phyloP scores from a whole-genome alignment of 2,329 filamentous ascomycete genomes.

The Arachnomyces sp. region DNA sequence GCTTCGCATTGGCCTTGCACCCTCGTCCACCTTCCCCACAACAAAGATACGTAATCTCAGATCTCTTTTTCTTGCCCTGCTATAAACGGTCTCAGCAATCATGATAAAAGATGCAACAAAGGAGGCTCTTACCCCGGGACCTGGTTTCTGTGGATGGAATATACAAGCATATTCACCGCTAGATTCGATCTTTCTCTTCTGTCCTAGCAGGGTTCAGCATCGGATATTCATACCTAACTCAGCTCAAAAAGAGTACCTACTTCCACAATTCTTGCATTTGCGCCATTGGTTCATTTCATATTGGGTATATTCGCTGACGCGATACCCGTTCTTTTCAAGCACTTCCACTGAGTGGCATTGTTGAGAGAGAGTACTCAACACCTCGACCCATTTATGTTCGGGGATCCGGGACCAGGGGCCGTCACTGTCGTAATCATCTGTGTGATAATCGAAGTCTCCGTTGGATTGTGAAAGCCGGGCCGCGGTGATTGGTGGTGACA shows the following conservation, averaged over 20 bases:
- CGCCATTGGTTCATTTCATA: constrained; percentile 5
- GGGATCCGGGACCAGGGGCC: no score
- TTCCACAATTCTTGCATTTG: constrained; percentile 5
- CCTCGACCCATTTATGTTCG: no score
- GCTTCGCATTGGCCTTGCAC: constrained; percentile 1
- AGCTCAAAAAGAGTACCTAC: constrained; percentile 1
- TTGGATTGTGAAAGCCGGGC: neutral
- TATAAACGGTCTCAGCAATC: neutral
- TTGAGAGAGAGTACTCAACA: neutral
- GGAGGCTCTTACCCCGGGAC: neutral
- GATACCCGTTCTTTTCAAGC: constrained; percentile 3
- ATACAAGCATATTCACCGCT: neutral
- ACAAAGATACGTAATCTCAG: constrained; percentile 3
- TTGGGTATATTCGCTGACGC: neutral
- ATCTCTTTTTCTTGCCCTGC: neutral
- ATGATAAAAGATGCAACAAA: neutral
- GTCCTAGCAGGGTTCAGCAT: neutral
- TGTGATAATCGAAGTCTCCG: neutral
- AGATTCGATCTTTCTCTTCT: neutral
- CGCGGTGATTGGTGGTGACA: neutral
- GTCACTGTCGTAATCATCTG: no score
- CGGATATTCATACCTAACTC: neutral
- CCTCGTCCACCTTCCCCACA: constrained; percentile 6
- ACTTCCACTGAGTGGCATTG: constrained; percentile 3
- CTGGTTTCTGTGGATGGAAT: constrained; percentile 3